Evolutionary conservation across 768 basidiomycete genomes (phyloP).

Genomic region (Coprinopsis cinerea): DNA sequence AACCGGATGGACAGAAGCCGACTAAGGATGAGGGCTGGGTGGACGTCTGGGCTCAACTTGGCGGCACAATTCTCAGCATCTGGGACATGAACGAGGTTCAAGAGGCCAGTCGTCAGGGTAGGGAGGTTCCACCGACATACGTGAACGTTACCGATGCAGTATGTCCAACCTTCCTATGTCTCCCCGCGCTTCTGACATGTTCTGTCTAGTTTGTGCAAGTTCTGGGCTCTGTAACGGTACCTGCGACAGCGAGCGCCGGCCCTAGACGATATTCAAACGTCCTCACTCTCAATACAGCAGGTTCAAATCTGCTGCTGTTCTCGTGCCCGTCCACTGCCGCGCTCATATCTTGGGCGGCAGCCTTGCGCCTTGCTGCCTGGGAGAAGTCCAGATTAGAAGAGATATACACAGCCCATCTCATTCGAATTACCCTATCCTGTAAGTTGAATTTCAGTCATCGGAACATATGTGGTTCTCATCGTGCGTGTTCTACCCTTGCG

Average conservation of each 20-base stretch:
- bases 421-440: conserved; percentile 65
- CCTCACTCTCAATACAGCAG: conserved; percentile 90
- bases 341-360: conserved; percentile 86
- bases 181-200: conserved; percentile 3
- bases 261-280: conserved; percentile 66
- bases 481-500: not conserved
- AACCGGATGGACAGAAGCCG: conserved; percentile 66
- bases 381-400: conserved; percentile 94
- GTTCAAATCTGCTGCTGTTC: conserved; percentile 84
- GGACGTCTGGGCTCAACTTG: conserved; percentile 86
- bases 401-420: conserved; percentile 93
- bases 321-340: conserved; percentile 69
- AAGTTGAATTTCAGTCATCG: conserved; percentile 13
- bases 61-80: conserved; percentile 82
- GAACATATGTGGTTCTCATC: not conserved
- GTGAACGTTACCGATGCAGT: conserved; percentile 87
- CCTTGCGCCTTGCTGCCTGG: conserved; percentile 86
- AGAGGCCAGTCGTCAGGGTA: conserved; percentile 73
- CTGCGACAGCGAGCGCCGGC: conserved; percentile 43
- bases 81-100: conserved; percentile 91
- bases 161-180: conserved; percentile 27
- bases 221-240: conserved; percentile 65
- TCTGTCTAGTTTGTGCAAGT: conserved; percentile 66
- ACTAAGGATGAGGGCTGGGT: conserved; percentile 74
- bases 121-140: conserved; percentile 81